phyloP scores from a whole-genome alignment of 805 yeast genomes.

The Schizosaccharomyces osmophilus region DNA sequence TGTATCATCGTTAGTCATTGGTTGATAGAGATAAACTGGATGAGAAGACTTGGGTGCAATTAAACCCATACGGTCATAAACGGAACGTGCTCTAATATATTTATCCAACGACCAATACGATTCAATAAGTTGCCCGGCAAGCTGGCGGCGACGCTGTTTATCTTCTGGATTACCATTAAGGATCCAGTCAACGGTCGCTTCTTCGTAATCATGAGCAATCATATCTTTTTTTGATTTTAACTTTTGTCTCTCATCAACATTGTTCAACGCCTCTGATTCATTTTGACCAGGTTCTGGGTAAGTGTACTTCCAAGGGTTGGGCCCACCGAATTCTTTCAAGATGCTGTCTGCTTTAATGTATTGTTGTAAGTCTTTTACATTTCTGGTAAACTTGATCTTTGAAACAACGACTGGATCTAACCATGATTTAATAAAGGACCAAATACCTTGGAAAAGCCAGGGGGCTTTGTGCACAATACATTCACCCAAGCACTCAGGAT shows the following conservation, averaged over 20 bases:
- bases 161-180: constrained; percentile 21
- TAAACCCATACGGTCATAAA: constrained; percentile 54
- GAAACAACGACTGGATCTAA: constrained; percentile 89
- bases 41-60: constrained; percentile 17
- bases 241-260: constrained; percentile 19
- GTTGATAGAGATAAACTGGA: background rate
- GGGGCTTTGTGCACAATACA: constrained; percentile 84
- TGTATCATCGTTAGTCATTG: background rate
- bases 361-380: constrained; percentile 36
- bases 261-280: constrained; percentile 26
- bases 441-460: constrained; percentile 84
- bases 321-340: constrained; percentile 57
- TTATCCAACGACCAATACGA: constrained; percentile 58
- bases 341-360: constrained; percentile 34
- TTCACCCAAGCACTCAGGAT: constrained; percentile 77
- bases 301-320: constrained; percentile 29
- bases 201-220: constrained; percentile 29
- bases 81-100: constrained; percentile 51
- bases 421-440: constrained; percentile 86
- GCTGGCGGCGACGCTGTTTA: constrained; percentile 21
- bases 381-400: constrained; percentile 64
- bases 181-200: constrained; percentile 54
- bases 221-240: constrained; percentile 29
- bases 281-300: constrained; percentile 38
- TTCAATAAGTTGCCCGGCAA: constrained; percentile 29